phyloP scores from a whole-genome alignment of 1,139 yeast species.

The Blastobotrys arbuscula region DNA sequence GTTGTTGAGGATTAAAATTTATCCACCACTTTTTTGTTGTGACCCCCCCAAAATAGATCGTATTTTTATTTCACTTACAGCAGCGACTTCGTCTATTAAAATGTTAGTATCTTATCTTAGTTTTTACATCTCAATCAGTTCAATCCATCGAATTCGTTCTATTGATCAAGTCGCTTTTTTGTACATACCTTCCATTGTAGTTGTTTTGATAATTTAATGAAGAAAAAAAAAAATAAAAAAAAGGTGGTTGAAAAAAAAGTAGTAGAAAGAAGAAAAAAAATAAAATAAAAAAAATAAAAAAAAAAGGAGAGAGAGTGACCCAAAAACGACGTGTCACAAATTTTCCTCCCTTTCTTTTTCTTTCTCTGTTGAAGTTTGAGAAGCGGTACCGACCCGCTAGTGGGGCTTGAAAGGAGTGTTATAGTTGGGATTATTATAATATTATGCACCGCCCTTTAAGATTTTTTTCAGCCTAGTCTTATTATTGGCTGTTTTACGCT shows the following conservation, averaged over 20 bases:
- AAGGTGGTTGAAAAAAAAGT: slow-evolving; percentile 18
- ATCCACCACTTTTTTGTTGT: neutral
- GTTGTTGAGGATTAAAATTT: neutral
- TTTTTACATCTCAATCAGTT: no score
- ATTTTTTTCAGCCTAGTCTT: no score
- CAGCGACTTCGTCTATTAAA: slow-evolving; percentile 34
- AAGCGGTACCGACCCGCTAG: no score
- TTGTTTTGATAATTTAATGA: neutral
- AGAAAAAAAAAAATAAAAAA: slow-evolving; percentile 11
- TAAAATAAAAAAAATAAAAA: slow-evolving; percentile 17
- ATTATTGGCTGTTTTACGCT: no score
- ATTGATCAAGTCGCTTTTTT: no score
- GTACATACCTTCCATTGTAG: slow-evolving; percentile 24
- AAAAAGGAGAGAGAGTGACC: slow-evolving; percentile 18
- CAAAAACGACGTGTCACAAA: neutral
- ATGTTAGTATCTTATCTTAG: neutral
- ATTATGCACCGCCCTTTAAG: no score
- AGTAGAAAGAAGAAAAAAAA: slow-evolving; percentile 14
- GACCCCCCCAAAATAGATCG: no score
- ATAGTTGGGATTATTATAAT: no score
- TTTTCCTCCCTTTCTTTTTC: neutral
- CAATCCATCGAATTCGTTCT: no score
- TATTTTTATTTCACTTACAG: slow-evolving; percentile 27
- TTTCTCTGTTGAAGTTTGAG: no score
- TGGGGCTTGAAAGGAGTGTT: no score